Conservation (phyloP, 2,329 filamentous ascomycete genomes). For the Talaromyces islandicus region DNA sequence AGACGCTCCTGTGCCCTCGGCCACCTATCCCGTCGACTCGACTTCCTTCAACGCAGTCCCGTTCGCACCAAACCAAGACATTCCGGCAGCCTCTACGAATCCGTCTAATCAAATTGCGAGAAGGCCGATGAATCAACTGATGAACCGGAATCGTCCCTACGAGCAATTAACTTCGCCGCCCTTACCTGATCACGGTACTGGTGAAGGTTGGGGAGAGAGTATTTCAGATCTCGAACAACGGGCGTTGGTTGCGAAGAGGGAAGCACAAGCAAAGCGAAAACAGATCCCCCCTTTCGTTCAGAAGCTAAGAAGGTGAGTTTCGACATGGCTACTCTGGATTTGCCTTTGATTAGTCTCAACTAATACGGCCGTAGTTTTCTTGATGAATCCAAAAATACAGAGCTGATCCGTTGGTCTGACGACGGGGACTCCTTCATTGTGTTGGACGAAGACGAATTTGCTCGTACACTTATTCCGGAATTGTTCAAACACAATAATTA, state of each 20-base stretch:
- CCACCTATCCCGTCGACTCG: slow-evolving; percentile 34
- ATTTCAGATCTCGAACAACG: slow-evolving; percentile 73
- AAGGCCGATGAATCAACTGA: slow-evolving; percentile 32
- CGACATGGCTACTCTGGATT: background rate
- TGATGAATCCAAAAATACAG: slow-evolving; percentile 86
- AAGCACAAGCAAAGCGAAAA: slow-evolving; percentile 84
- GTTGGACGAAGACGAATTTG: slow-evolving; percentile 87
- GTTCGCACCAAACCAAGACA: slow-evolving; percentile 43
- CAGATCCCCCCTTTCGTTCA: slow-evolving; percentile 97
- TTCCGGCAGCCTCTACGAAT: slow-evolving; percentile 40
- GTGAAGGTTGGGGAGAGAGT: slow-evolving; percentile 51
- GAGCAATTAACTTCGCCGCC: slow-evolving; percentile 23
- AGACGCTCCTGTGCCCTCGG: slow-evolving; percentile 28
- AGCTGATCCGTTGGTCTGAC: slow-evolving; percentile 94
- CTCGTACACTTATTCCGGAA: slow-evolving; percentile 66
- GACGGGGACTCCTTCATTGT: slow-evolving; percentile 96
- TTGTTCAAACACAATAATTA: slow-evolving; percentile 78
- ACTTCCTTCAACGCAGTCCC: slow-evolving; percentile 25
- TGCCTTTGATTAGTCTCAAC: background rate
- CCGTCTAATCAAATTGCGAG: slow-evolving; percentile 39
- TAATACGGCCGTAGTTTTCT: slow-evolving; percentile 63
- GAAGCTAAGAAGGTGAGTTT: slow-evolving; percentile 86
- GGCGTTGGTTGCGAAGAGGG: slow-evolving; percentile 75
- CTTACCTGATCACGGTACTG: slow-evolving; percentile 18
- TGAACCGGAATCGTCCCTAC: slow-evolving; percentile 32